Evolutionary conservation across 345 rosid genomes (phyloP), one percentile per base, ranked within the genome.

Genomic region (Pugionium dolabratum): DNA sequence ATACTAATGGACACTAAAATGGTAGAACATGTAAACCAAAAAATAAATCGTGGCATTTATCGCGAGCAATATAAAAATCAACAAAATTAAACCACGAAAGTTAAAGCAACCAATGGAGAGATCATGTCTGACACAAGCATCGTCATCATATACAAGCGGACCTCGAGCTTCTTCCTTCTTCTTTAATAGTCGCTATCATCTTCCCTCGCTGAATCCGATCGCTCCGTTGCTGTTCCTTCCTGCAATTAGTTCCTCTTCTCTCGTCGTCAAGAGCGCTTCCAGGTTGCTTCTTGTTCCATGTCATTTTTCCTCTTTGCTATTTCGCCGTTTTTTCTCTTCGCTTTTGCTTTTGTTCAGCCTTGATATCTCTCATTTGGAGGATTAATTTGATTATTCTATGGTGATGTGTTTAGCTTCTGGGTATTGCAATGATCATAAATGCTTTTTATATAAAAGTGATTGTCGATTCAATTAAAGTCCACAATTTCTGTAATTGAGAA

Each of bases 101-200:
- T 18, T 1, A 31, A 46, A 35, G 36, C 8, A 36, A 36, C 6
- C 40, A 36, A 36, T 36, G 40, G 40, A 36, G 44, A 40, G n/a
- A 40, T 40, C 44, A 40, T 40, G 9, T 40, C 44, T 40, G 44
- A 40, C 44, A 40, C 3, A 7, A 40, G 10, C 56, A 41, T 56
- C 70, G 18, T 56, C 71, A 58, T 29, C 62, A 66, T 18, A 51
- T 63, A 46, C 41, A 8, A 49, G 4, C 34, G 5, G 11, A 36
- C 6, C 44, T 47, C 45, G 9, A 50, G 6, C 53, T 31, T 67
- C 64, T 42, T 53, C 35, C 33, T 52, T 52, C 29, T 27, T 27
- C 64, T 60, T 25, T 9, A 46, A 46, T 37, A 18, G 52, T 54
- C 68, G 44, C 26, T 54, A 6, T 53, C 68, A 8, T 53, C 68